Percentiles rank a stretch among this genome's conserved stretches.
Conservation (phyloP, 2,329 filamentous ascomycete genomes). For the Aureobasidium namibiae region DNA sequence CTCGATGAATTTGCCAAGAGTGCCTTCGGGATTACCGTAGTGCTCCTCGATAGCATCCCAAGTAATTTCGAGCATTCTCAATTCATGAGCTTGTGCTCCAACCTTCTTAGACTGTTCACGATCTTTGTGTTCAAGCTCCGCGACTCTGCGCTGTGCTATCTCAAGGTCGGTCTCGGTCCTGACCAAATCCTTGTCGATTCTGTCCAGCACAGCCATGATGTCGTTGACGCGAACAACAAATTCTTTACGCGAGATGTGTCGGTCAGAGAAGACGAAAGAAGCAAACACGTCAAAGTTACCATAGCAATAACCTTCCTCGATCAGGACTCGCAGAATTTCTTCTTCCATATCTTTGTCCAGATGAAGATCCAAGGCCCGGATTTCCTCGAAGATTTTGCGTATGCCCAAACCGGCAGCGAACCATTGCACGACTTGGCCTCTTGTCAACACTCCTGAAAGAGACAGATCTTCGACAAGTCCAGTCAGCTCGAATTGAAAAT, state of each 20-base stretch:
- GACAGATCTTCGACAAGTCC: background rate
- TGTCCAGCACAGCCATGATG: background rate
- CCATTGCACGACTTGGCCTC: background rate
- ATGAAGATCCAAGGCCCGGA: background rate
- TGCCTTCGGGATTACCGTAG: background rate
- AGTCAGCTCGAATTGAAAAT: background rate
- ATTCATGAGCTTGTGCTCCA: background rate
- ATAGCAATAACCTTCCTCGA: background rate
- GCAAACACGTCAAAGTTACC: conserved; percentile 3
- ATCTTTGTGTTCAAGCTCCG: background rate
- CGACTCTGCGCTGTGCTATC: background rate
- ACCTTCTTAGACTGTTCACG: background rate
- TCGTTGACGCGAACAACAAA: background rate
- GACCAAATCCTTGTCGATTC: background rate
- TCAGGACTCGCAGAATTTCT: background rate
- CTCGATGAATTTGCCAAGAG: background rate
- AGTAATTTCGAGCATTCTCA: background rate
- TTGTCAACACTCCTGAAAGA: background rate
- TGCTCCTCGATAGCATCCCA: background rate
- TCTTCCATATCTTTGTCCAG: background rate
- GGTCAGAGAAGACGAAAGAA: background rate
- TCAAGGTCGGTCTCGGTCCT: background rate
- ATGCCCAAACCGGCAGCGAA: background rate
- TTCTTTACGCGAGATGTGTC: background rate
- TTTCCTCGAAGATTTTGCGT: background rate